phyloP scores from a whole-genome alignment of 2,329 filamentous ascomycete genomes.

The Fusarium brevicatenulatum region DNA sequence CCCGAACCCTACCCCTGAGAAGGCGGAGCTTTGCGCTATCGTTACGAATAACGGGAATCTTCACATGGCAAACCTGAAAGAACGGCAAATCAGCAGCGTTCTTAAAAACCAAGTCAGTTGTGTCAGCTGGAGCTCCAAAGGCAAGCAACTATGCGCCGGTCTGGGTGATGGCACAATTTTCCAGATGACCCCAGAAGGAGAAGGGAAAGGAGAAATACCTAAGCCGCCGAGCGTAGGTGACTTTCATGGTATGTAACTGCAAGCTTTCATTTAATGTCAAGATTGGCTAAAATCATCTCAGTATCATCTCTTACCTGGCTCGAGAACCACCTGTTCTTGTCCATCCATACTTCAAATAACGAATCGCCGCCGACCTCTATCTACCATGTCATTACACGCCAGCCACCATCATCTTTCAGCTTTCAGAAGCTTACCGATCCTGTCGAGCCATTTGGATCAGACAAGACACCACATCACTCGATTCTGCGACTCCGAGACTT shows the following conservation, averaged over 20 bases:
- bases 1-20: conserved; percentile 82
- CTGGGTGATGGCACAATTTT: conserved; percentile 80
- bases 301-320: conserved; percentile 89
- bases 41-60: conserved; percentile 85
- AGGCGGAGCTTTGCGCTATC: conserved; percentile 79
- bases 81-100: conserved; percentile 68
- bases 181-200: conserved; percentile 86
- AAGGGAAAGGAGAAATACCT: conserved; percentile 80
- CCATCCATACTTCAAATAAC: conserved; percentile 76
- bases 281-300: conserved; percentile 44
- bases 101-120: conserved; percentile 83
- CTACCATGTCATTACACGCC: conserved; percentile 83
- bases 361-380: conserved; percentile 69
- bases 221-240: conserved; percentile 74
- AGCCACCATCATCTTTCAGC: conserved; percentile 67
- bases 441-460: conserved; percentile 75
- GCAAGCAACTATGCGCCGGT: conserved; percentile 92
- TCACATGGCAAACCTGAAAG: conserved; percentile 82
- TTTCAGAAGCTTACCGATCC: conserved; percentile 81
- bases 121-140: conserved; percentile 89
- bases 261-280: background rate
- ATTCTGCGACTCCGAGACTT: conserved; percentile 82
- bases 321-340: conserved; percentile 85
- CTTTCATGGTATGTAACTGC: conserved; percentile 71
- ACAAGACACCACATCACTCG: conserved; percentile 78